These are phyloP conservation scores for Phaeoacremonium minimum DNA, from an alignment of 2,329 filamentous ascomycete species.

Conservation along the genomic window DNA sequence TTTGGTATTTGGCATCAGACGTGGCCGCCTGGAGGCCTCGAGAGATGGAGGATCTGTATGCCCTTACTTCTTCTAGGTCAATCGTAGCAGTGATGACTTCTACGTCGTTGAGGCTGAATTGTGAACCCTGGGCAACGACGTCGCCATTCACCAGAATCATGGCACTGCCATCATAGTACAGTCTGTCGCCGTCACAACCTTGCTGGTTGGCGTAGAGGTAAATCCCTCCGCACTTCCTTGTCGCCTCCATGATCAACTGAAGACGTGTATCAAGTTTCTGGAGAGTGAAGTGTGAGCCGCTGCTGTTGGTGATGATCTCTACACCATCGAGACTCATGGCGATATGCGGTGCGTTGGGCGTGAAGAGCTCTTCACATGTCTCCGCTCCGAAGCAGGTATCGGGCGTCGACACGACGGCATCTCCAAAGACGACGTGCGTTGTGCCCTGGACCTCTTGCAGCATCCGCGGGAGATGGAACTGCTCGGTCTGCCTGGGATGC, in stretches of 20 bases:
- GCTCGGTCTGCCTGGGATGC: constrained; percentile 52
- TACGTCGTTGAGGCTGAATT: constrained; percentile 62
- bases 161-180: constrained; percentile 60
- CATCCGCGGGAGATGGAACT: constrained; percentile 59
- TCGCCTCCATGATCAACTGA: constrained; percentile 62
- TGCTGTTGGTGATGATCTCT: constrained; percentile 69
- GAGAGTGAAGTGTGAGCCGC: constrained; percentile 56
- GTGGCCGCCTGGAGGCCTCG: constrained; percentile 54
- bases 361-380: constrained; percentile 20
- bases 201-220: constrained; percentile 59
- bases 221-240: constrained; percentile 36
- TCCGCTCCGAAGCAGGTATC: constrained; percentile 53
- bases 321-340: constrained; percentile 63
- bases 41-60: constrained; percentile 51
- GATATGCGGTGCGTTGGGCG: constrained; percentile 41
- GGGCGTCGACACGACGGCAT: constrained; percentile 54
- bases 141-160: constrained; percentile 62
- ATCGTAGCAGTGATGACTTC: constrained; percentile 64
- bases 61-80: constrained; percentile 67
- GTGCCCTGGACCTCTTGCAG: constrained; percentile 47
- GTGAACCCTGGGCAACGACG: constrained; percentile 60
- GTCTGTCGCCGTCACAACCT: constrained; percentile 52
- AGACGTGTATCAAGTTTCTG: constrained; percentile 63
- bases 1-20: constrained; percentile 34
- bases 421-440: constrained; percentile 58